Percentiles rank a stretch among this genome's conserved stretches.
These are phyloP conservation scores for Fusarium equiseti DNA, from an alignment of 2,329 filamentous ascomycete species.

Conservation along the genomic window DNA sequence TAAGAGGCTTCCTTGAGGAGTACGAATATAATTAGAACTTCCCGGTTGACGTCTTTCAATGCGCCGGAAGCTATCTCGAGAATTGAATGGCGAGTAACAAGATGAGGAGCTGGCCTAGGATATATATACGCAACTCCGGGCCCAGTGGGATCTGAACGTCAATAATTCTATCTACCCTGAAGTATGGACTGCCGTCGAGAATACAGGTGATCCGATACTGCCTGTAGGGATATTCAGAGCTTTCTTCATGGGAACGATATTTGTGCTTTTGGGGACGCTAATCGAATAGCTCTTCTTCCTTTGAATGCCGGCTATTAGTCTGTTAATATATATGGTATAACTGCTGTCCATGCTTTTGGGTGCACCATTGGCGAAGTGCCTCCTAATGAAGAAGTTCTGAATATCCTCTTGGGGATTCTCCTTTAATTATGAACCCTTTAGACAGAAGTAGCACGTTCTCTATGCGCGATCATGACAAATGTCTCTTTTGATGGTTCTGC, in stretches of 20 bases:
- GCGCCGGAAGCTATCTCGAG: slow-evolving; percentile 51
- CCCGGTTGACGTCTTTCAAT: no score
- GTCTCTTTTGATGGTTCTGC: slow-evolving; percentile 52
- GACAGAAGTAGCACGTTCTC: slow-evolving; percentile 64
- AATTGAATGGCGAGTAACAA: background rate
- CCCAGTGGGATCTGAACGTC: slow-evolving; percentile 45
- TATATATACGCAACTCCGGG: slow-evolving; percentile 40
- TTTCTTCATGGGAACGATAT: slow-evolving; percentile 55
- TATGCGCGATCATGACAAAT: slow-evolving; percentile 65
- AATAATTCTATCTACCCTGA: slow-evolving; percentile 56
- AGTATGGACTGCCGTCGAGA: slow-evolving; percentile 60
- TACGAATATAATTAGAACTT: no score
- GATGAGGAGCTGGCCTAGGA: slow-evolving; percentile 33
- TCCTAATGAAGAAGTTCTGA: slow-evolving; percentile 21
- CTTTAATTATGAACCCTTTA: slow-evolving; percentile 63
- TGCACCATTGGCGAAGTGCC: slow-evolving; percentile 48
- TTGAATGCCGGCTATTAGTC: slow-evolving; percentile 55
- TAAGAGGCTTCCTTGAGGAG: no score
- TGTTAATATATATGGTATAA: slow-evolving; percentile 57
- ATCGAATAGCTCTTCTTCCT: slow-evolving; percentile 56
- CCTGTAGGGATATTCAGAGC: slow-evolving; percentile 58
- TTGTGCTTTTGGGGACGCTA: slow-evolving; percentile 46
- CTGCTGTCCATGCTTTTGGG: slow-evolving; percentile 56
- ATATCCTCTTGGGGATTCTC: slow-evolving; percentile 45
- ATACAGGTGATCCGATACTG: slow-evolving; percentile 55